These are phyloP conservation scores for Tilletiaria anomala DNA, from an alignment of 1,284 basidiomycete species.

Conservation along the genomic window DNA sequence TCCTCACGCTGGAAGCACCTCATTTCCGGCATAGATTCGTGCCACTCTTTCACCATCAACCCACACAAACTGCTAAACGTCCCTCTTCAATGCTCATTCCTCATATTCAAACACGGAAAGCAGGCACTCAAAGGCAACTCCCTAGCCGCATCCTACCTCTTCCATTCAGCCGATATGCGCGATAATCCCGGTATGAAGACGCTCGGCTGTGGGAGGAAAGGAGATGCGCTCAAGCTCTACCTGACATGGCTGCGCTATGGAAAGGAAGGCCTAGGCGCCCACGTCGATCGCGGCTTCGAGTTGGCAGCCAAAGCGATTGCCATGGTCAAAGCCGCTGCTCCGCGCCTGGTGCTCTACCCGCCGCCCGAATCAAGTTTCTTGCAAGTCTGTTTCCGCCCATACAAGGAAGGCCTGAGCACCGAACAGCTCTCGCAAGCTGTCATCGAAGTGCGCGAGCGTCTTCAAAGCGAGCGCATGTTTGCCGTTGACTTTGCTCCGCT, in stretches of 20 bases:
- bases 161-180: slow-evolving; percentile 33
- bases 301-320: too few relatives aligned
- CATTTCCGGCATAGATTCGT: slow-evolving; percentile 29
- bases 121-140: slow-evolving; percentile 38
- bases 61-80: slow-evolving; percentile 42
- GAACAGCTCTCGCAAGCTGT: too few relatives aligned
- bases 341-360: too few relatives aligned
- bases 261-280: too few relatives aligned
- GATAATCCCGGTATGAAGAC: slow-evolving; percentile 17
- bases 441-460: too few relatives aligned
- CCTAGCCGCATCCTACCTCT: slow-evolving; percentile 41
- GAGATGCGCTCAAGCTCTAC: slow-evolving; percentile 42
- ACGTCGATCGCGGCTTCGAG: too few relatives aligned
- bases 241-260: slow-evolving; percentile 41
- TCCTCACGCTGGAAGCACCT: slow-evolving; percentile 14
- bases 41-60: slow-evolving; percentile 40
- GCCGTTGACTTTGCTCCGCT: too few relatives aligned
- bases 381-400: too few relatives aligned
- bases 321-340: too few relatives aligned
- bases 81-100: slow-evolving; percentile 41
- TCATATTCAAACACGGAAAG: slow-evolving; percentile 34
- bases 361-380: too few relatives aligned
- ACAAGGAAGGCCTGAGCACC: too few relatives aligned
- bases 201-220: slow-evolving; percentile 40
- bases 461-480: too few relatives aligned